Evolutionary conservation across 108 stramenopile species (phyloP), one percentile per base, ranked within the genome.

Genomic region (Nitzschia palea): DNA sequence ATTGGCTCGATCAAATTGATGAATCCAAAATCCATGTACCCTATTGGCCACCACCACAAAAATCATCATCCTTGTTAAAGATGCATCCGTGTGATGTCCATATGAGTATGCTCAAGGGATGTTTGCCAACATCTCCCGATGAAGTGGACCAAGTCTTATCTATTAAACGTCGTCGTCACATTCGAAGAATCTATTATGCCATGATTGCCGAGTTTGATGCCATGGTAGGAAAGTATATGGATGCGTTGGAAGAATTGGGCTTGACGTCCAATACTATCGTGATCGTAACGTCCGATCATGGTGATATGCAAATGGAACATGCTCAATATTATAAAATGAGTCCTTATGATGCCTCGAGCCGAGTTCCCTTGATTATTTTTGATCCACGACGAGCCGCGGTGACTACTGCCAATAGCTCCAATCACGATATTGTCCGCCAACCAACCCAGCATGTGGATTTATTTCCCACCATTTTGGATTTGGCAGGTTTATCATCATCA

Each of bases 291-390:
- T 43, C 53, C 1, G 73, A 74, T 53, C 73, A 74, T 52, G 73
- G 73, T 0, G 73, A 74, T 52, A 67, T 74, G 73, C 55, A 74
- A 48, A 74, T 74, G 65, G 73, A 74, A 45, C 65, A 68, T 15
- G 51, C 29, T 25, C 66, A 67, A 29, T 58, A 22, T 22, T 74
- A 65, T 34, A 74, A 74, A 51, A 60, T 61, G 59, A 37, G 37
- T 34, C 73, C 66, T 20, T 74, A 65, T 51, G 66, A 74, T 29
- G 73, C 66, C 1, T 53, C 48, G 20, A 50, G 33, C 29, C 14
- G 40, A 14, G 73, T 74, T 34, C 73, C 73, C 4, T 31, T 74
- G 48, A 59, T 74, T 15, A 67, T 67, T 20, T 52, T 37, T 22
- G 73, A 61, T 50, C 62, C 50, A 32, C 12, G 44, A 26, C 43